Base-by-base conservation (phyloP, 306 rosid species). In the Lithocarpus polystachyus region DNA sequence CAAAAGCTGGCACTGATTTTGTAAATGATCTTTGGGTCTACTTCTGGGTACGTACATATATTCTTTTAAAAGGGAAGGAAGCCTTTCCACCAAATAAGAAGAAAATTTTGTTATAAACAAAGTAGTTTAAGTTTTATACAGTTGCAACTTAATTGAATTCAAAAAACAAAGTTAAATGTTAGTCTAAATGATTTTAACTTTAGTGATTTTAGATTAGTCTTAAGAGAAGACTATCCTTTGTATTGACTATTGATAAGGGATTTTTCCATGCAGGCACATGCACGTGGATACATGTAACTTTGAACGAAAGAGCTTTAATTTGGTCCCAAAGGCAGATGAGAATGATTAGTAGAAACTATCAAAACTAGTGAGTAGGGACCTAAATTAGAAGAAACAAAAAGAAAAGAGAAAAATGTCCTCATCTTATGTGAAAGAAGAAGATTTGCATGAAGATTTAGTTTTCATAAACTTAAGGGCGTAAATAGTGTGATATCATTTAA, bases 1-100 rank as follows among this genome's bases (percentile, higher is more conserved):
- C 59, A 81, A 87, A 89, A 84, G 86, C 72, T 85, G 87, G 86
- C 89, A 89, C 90, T 71, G 57, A 85, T 89, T 88, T 87, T 87
- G 79, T 35, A 65, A 67, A 83, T 69, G 74, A 84, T 79, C 84
- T 81, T 81, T 73, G 77, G 86, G 88, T 79, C 82, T 73, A 68
- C 77, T 75, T 72, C 73, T 40, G 69, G 62, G 20, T 5, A 62
- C 61, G 60, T 5, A 62, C 61, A 54, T 76, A 72, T 48, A 0
- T 81, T 84, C 86, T 79, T 84, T 29, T 64, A 6, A 29, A 64
- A 29, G 70, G 33, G 20, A 29, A 23, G 18, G 22, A 29, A 4
- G 20, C 70, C 70, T 64, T 64, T 64, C 70, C 45, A 29, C 18
- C 18, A 5, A 64, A 28, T 48, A 31, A 29, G 56, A 65, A 33